A percentile compares a stretch with the other conserved stretches of the same genome.
Conservation (phyloP, 495 filamentous ascomycete species). For the Penicillium bovifimosum region DNA sequence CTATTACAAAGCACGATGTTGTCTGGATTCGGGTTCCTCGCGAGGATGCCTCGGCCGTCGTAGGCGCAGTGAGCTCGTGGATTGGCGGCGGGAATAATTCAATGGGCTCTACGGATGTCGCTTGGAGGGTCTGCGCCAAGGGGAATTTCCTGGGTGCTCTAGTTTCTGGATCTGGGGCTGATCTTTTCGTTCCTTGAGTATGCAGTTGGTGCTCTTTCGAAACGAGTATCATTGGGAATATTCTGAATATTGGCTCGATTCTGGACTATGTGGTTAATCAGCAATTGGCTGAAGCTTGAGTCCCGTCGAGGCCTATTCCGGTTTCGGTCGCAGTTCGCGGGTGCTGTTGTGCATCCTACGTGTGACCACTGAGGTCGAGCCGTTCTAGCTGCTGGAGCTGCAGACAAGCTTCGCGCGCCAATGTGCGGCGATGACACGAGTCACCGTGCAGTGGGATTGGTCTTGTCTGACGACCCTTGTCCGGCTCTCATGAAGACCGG, state of each 20-base stretch:
- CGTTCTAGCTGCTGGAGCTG: not conserved
- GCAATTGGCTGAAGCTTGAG: not conserved
- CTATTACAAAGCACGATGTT: constrained; percentile 18
- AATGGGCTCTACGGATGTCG: constrained; percentile 34
- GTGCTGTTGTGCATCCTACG: not conserved
- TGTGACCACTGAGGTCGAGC: not conserved
- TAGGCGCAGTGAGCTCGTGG: constrained; percentile 63
- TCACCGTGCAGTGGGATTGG: not conserved
- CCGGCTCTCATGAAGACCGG: not conserved
- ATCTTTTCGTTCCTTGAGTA: constrained; percentile 35
- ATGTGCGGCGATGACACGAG: not conserved
- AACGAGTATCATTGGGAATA: not conserved
- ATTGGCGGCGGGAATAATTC: constrained; percentile 41
- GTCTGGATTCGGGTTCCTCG: constrained; percentile 73
- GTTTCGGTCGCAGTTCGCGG: not conserved
- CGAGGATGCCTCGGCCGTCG: constrained; percentile 59
- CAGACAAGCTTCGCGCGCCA: not conserved
- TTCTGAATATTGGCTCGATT: not conserved
- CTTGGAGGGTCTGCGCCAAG: constrained; percentile 54
- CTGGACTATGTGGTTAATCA: not conserved
- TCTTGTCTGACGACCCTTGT: too few relatives aligned
- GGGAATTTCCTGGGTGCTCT: constrained; percentile 50
- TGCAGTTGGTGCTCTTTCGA: not conserved
- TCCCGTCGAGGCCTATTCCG: not conserved
- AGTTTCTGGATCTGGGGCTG: constrained; percentile 37